phyloP scores from a whole-genome alignment of 1,284 basidiomycete genomes.

The Puccinia novopanici region DNA sequence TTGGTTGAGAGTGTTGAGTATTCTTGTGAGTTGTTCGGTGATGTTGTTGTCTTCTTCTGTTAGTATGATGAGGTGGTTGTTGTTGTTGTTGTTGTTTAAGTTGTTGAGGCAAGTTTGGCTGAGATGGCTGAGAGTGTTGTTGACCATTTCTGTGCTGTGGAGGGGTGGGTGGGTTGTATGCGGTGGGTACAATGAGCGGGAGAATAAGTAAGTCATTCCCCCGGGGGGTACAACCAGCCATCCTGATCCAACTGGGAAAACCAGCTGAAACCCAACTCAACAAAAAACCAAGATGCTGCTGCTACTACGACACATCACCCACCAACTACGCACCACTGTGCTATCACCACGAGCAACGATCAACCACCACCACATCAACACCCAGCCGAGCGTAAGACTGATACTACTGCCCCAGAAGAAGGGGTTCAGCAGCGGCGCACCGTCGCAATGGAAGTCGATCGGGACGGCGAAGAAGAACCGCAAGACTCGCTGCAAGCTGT shows the following conservation, averaged over 20 bases:
- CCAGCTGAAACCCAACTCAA: too few species aligned
- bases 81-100: neutral
- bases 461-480: slow-evolving; percentile 26
- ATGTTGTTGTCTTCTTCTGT: neutral
- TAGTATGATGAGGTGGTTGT: neutral
- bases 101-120: neutral
- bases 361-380: neutral
- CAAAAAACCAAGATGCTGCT: too few species aligned
- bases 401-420: too few species aligned
- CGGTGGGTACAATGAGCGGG: too few species aligned
- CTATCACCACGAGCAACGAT: neutral
- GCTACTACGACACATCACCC: too few species aligned
- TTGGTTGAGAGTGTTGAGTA: neutral
- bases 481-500: slow-evolving; percentile 28
- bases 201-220: too few species aligned
- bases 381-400: neutral
- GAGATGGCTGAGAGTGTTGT: slow-evolving; percentile 6
- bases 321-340: neutral
- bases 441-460: slow-evolving; percentile 37
- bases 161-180: too few species aligned
- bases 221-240: too few species aligned
- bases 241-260: too few species aligned
- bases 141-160: neutral
- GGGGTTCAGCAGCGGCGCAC: neutral
- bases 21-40: neutral